Evolutionary conservation across 768 basidiomycete genomes (phyloP), one percentile per base, ranked within the genome.

Genomic region (Chalciporus piperatus): DNA sequence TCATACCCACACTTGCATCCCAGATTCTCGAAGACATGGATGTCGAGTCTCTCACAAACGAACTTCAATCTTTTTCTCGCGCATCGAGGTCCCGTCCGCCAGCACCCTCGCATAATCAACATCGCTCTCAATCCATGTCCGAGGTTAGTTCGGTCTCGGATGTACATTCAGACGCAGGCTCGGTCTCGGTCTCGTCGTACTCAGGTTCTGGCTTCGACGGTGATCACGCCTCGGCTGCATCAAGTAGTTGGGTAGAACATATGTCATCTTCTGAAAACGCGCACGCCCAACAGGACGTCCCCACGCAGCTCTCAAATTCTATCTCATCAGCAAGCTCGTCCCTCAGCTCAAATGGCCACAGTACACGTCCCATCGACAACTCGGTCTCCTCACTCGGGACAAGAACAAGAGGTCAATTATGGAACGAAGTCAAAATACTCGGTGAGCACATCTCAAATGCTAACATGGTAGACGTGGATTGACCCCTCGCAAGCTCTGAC

Each of bases 341-440:
- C 33, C 50, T 67, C 17, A 73, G 72, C 38, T 57, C 59, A 1
- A 42, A 51, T 20, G 52, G 42, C 23, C 39, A 38, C 13, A 43
- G 45, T 17, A 6, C 32, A 8, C 45, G 14, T 11, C 40, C 49
- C 16, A 39, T 23, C 45, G 55, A 51, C 10, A 33, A 33, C 12
- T 56, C 59, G 1, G 41, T 38, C 7, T 35, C 42, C 4, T 58
- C 62, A 16, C 56, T 50, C 38, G 54, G 57, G 38, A 70, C 72
- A 22, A 74, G 79, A 54, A 83, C 80, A n/a, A 93, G 87, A 65
- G 81, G 79, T 1, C 87, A 95, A 60, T 74, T 98, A 7, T 98
- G 96, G 96, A 84, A 85, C 51, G 92, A 97, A 69, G 80, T 97
- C 33, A 98, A 97, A 67, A 80, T 93, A 33, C 58, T 66, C 3